These are phyloP conservation scores for Venturia oleaginea DNA, from an alignment of 2,329 filamentous ascomycete species.

Conservation along the genomic window DNA sequence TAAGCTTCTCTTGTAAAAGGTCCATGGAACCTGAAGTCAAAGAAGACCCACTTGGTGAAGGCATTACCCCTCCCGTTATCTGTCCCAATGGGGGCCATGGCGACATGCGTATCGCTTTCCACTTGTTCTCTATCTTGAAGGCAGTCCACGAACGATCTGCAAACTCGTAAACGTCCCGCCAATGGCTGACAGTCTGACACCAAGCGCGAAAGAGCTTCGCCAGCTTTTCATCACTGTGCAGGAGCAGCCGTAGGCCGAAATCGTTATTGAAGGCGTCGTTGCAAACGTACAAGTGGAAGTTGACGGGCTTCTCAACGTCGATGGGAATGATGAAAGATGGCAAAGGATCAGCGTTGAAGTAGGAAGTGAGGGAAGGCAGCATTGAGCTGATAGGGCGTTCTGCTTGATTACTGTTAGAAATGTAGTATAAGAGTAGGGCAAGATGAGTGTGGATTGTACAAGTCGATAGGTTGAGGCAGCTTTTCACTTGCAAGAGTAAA, in stretches of 20 bases:
- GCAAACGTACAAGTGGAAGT: conserved; percentile 19
- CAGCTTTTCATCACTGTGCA: conserved; percentile 15
- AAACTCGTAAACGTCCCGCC: conserved; percentile 17
- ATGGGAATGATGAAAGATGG: conserved; percentile 22
- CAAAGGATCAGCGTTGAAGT: conserved; percentile 19
- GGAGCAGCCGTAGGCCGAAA: conserved; percentile 10
- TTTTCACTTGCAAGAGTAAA: no score
- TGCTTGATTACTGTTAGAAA: no score
- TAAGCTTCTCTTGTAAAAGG: conserved; percentile 24
- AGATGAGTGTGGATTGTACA: no score
- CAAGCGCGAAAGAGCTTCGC: conserved; percentile 22
- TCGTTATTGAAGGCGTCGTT: conserved; percentile 20
- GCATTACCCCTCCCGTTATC: neutral
- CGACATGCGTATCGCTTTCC: conserved; percentile 15
- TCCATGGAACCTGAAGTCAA: conserved; percentile 11
- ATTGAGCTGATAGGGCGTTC: neutral
- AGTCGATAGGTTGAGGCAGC: no score
- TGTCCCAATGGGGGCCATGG: neutral
- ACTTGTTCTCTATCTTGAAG: neutral
- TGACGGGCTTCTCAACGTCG: conserved; percentile 11
- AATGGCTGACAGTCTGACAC: conserved; percentile 20
- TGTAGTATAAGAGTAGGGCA: no score
- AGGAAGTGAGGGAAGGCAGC: neutral
- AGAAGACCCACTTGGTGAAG: neutral
- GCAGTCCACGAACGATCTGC: conserved; percentile 18